Evolutionary conservation across 441 rosid genomes (phyloP).

Genomic region (Monsonia emarginata): DNA sequence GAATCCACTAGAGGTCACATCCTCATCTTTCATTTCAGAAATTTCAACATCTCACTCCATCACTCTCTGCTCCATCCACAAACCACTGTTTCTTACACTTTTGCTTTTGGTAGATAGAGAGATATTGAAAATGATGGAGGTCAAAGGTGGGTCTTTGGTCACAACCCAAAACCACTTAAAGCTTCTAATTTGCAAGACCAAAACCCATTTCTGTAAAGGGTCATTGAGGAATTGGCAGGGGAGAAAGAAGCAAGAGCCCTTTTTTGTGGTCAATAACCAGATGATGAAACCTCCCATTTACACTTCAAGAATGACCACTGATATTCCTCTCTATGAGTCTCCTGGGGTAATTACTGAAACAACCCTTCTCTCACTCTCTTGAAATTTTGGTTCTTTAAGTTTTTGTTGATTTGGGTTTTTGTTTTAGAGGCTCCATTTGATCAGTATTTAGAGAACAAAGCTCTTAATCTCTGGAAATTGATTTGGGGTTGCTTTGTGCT

Average conservation of each 20-base stretch:
- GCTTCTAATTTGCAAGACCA: background rate
- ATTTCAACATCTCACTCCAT: background rate
- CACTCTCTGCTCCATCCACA: background rate
- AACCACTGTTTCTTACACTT: background rate
- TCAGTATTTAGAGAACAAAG: too few relatives aligned
- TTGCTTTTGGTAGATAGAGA: background rate
- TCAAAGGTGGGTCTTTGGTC: conserved; percentile 19
- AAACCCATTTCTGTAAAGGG: conserved; percentile 12
- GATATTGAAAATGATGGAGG: conserved; percentile 23
- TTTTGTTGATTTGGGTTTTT: too few relatives aligned
- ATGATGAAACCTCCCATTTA: conserved; percentile 47
- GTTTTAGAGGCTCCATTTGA: too few relatives aligned
- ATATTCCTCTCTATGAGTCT: conserved; percentile 65
- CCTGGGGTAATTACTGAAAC: conserved; percentile 44
- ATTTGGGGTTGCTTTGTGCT: conserved; percentile 3
- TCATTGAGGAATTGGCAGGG: conserved; percentile 9
- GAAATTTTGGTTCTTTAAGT: too few relatives aligned
- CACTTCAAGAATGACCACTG: conserved; percentile 58
- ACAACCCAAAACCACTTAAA: conserved; percentile 17
- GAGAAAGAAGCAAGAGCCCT: conserved; percentile 6
- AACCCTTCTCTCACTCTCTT: background rate
- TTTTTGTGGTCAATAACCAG: conserved; percentile 24
- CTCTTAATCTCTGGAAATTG: conserved; percentile 2
- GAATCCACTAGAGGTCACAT: background rate
- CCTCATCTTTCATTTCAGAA: background rate